A percentile compares a stretch with the other conserved stretches of the same genome.
Conservation (phyloP, 768 basidiomycete species). For the Serendipita sp. region DNA sequence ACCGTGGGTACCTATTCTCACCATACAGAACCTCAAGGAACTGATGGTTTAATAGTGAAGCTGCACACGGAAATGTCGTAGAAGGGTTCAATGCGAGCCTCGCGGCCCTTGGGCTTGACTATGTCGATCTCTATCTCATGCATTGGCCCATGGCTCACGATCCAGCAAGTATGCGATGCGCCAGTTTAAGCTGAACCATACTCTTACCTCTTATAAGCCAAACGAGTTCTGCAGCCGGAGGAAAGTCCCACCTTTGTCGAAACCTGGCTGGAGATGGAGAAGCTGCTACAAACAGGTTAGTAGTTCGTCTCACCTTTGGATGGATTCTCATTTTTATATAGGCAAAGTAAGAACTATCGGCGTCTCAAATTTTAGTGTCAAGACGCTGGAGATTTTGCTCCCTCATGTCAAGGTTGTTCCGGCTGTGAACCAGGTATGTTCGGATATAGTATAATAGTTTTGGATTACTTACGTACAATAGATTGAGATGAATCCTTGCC, state of each 20-base stretch:
- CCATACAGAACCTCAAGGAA: background rate
- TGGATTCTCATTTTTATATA: constrained; percentile 7
- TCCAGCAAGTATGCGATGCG: constrained; percentile 10
- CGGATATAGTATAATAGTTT: constrained; percentile 6
- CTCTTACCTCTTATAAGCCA: background rate
- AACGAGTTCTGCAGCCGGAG: constrained; percentile 12
- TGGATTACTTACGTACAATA: constrained; percentile 10
- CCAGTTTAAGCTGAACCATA: background rate
- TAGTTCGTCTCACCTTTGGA: background rate
- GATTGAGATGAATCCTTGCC: constrained; percentile 48
- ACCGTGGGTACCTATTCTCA: background rate
- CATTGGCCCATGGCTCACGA: constrained; percentile 22
- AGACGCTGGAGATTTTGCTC: constrained; percentile 26
- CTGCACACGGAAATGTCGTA: constrained; percentile 23
- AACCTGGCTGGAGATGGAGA: constrained; percentile 23
- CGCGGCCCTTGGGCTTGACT: constrained; percentile 24
- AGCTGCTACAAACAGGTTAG: constrained; percentile 18
- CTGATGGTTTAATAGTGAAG: background rate
- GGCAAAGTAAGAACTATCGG: constrained; percentile 34
- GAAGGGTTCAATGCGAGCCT: constrained; percentile 28
- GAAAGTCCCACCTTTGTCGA: constrained; percentile 21
- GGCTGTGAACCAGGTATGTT: constrained; percentile 49
- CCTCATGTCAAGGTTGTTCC: constrained; percentile 37
- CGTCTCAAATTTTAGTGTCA: constrained; percentile 43
- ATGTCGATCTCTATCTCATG: constrained; percentile 33